Conservation (phyloP, 192 early-diverging fungal genomes). For the Lobulomyces angularis region DNA sequence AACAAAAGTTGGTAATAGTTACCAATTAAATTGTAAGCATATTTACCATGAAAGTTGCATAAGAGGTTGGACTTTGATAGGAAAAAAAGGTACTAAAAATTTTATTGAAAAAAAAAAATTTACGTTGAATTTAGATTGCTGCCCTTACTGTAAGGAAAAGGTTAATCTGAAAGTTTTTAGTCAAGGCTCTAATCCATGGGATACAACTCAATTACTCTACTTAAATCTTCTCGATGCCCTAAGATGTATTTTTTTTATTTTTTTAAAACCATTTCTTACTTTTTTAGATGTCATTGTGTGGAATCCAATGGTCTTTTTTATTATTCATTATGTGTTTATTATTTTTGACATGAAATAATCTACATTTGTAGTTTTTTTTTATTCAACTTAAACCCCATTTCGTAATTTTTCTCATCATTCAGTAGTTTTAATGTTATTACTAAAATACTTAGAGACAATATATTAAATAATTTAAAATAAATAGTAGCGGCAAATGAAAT, state of each 20-base stretch:
- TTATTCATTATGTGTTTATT: constrained; percentile 31
- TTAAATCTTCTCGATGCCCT: constrained; percentile 32
- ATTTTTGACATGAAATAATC: constrained; percentile 28
- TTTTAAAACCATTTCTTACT: too few species aligned
- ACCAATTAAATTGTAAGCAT: constrained; percentile 20
- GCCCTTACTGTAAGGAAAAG: constrained; percentile 46
- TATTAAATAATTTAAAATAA: too few species aligned
- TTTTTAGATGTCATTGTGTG: too few species aligned
- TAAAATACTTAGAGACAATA: too few species aligned
- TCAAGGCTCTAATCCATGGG: constrained; percentile 39
- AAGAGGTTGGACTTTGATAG: constrained; percentile 35
- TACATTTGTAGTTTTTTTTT: too few species aligned
- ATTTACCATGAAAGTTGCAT: constrained; percentile 37
- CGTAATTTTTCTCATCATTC: too few species aligned
- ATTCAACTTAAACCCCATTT: too few species aligned
- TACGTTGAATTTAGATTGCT: too few species aligned
- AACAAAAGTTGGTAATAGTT: constrained; percentile 1
- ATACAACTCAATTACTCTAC: constrained; percentile 31
- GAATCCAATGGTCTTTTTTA: constrained; percentile 36
- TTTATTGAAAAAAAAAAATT: too few species aligned
- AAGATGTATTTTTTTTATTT: constrained; percentile 35
- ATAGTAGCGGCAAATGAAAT: too few species aligned
- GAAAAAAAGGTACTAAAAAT: too few species aligned
- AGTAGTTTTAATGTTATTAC: too few species aligned
- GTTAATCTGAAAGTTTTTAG: constrained; percentile 31